Evolutionary conservation across 1,284 basidiomycete genomes (phyloP).

Genomic region (Boletus subluridellus): DNA sequence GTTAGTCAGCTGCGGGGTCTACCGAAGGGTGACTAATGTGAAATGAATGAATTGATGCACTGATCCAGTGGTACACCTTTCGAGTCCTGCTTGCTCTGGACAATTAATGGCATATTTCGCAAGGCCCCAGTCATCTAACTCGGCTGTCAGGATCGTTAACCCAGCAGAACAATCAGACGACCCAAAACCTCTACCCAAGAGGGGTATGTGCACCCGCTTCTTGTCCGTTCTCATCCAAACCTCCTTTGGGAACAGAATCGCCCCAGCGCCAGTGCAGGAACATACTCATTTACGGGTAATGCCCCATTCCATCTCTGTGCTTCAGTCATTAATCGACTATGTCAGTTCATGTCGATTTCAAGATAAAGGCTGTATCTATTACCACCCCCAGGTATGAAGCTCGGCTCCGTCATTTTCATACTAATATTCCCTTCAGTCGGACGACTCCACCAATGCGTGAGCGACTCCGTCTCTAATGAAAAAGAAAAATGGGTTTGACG

Average conservation of each 20-base stretch:
- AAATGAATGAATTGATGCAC: slow-evolving; percentile 6
- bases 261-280: slow-evolving; percentile 81
- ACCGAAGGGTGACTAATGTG: slow-evolving; percentile 22
- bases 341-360: slow-evolving; percentile 77
- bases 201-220: slow-evolving; percentile 35
- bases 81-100: background rate
- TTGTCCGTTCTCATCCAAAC: slow-evolving; percentile 11
- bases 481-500: background rate
- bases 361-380: slow-evolving; percentile 81
- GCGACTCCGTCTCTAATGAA: background rate
- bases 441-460: slow-evolving; percentile 25
- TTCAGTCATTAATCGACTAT: slow-evolving; percentile 7
- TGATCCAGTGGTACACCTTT: background rate
- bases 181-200: slow-evolving; percentile 38
- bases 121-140: slow-evolving; percentile 44
- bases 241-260: slow-evolving; percentile 44
- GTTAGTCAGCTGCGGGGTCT: slow-evolving; percentile 6
- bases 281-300: slow-evolving; percentile 83
- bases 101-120: slow-evolving; percentile 41
- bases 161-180: slow-evolving; percentile 42
- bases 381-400: slow-evolving; percentile 67
- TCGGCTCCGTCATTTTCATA: slow-evolving; percentile 7
- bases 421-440: slow-evolving; percentile 22
- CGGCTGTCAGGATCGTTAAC: slow-evolving; percentile 58
- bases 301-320: background rate